A percentile compares a stretch with the other conserved stretches of the same genome.
Conservation (phyloP, 768 basidiomycete species). For the Glaciozyma antarctica region DNA sequence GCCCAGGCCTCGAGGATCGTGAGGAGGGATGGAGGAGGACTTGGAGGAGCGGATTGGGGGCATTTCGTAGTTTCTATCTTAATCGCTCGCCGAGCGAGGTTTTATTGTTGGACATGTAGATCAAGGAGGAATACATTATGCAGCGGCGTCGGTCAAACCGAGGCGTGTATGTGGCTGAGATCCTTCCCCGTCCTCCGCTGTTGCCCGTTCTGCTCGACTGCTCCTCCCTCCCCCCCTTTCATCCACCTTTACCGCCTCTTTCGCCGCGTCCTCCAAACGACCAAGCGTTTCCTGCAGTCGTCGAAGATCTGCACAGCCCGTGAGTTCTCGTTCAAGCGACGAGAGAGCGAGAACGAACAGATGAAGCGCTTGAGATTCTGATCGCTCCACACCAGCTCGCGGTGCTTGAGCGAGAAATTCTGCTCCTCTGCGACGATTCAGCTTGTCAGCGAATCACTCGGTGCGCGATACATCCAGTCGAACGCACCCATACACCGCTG, state of each 20-base stretch:
- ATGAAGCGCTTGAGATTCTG: conserved; percentile 11
- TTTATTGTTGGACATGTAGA: no score
- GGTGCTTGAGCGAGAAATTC: background rate
- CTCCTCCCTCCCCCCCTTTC: no score
- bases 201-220: no score
- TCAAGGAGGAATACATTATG: no score
- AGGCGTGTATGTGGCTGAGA: no score
- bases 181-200: no score
- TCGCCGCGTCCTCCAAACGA: conserved; percentile 4
- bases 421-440: conserved; percentile 4
- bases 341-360: conserved; percentile 6
- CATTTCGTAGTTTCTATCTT: no score
- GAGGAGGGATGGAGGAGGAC: no score
- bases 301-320: background rate
- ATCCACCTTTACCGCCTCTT: background rate
- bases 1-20: background rate
- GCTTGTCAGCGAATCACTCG: background rate
- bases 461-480: background rate
- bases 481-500: conserved; percentile 15
- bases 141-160: no score
- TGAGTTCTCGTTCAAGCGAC: background rate
- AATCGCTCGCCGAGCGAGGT: no score
- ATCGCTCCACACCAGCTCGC: conserved; percentile 17
- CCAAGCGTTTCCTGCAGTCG: conserved; percentile 7
- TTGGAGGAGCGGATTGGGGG: no score